phyloP scores from a whole-genome alignment of 1,284 basidiomycete genomes.

The Cryptococcus sp. region DNA sequence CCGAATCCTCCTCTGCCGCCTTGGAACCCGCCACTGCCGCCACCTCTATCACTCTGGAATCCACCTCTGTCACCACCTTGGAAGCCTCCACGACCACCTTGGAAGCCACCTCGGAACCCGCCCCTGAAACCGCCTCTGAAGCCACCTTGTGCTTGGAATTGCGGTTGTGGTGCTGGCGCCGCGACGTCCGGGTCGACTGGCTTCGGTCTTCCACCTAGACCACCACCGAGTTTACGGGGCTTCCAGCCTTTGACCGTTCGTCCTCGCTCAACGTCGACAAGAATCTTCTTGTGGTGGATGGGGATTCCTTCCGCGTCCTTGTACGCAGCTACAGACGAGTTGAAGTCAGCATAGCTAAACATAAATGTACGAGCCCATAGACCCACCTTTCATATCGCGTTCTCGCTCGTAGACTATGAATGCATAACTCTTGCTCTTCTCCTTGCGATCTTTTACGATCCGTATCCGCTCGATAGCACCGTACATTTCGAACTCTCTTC shows the following conservation, averaged over 20 bases:
- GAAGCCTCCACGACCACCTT: conserved; percentile 36
- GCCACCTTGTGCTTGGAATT: conserved; percentile 13
- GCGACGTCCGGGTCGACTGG: conserved; percentile 63
- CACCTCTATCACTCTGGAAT: conserved; percentile 6
- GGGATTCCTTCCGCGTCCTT: conserved; percentile 98
- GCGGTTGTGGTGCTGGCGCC: conserved; percentile 16
- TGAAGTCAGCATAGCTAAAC: neutral
- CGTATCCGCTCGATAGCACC: conserved; percentile 90
- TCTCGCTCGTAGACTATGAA: conserved; percentile 98
- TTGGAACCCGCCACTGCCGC: conserved; percentile 9
- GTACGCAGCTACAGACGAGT: conserved; percentile 75
- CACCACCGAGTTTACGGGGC: conserved; percentile 89
- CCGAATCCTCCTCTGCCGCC: neutral
- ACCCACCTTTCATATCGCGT: conserved; percentile 94
- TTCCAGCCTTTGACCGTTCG: conserved; percentile 99
- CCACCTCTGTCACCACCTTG: conserved; percentile 25
- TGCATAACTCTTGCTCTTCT: conserved; percentile 86
- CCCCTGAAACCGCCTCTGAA: conserved; percentile 22
- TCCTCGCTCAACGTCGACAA: conserved; percentile 97
- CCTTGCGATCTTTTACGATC: conserved; percentile 86
- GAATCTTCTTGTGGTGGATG: conserved; percentile 89
- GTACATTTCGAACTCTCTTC: conserved; percentile 92
- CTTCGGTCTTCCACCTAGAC: conserved; percentile 92
- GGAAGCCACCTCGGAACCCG: conserved; percentile 41
- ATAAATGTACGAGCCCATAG: neutral